Percentiles rank a stretch among this genome's conserved stretches.
Conservation (phyloP, 805 yeast genomes). For the Pichia deserticola region DNA sequence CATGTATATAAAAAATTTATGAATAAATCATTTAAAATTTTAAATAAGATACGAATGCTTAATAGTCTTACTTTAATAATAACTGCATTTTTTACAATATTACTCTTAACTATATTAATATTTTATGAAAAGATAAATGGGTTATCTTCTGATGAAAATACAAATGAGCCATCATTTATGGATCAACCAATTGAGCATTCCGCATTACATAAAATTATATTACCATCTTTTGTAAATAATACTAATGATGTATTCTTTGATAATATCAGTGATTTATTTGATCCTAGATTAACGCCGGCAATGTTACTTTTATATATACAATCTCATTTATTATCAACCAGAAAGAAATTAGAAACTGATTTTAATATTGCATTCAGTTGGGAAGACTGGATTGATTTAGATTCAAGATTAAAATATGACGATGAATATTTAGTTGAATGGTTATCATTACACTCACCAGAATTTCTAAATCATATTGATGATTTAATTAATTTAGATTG, state of each 20-base stretch:
- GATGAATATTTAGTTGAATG: conserved; percentile 13
- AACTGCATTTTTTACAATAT: neutral
- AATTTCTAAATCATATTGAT: conserved; percentile 3
- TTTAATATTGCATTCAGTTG: conserved; percentile 24
- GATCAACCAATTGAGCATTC: neutral
- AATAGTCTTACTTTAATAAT: neutral
- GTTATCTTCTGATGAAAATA: neutral
- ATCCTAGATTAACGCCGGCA: conserved; percentile 14
- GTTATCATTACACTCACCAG: conserved; percentile 9
- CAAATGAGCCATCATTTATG: conserved; percentile 2
- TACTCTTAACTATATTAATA: neutral
- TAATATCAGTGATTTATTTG: conserved; percentile 5
- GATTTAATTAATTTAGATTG: conserved; percentile 6
- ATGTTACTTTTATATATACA: conserved; percentile 11
- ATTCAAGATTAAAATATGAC: conserved; percentile 17
- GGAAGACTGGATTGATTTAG: conserved; percentile 27
- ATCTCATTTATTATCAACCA: neutral
- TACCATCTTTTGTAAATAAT: conserved; percentile 4
- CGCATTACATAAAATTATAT: conserved; percentile 10
- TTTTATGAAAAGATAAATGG: neutral
- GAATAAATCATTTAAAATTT: neutral
- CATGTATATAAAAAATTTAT: neutral
- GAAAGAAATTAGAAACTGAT: conserved; percentile 3
- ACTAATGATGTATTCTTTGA: neutral
- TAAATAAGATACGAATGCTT: neutral